Conservation (phyloP, 2,329 filamentous ascomycete species). For the Colletotrichum sp. region DNA sequence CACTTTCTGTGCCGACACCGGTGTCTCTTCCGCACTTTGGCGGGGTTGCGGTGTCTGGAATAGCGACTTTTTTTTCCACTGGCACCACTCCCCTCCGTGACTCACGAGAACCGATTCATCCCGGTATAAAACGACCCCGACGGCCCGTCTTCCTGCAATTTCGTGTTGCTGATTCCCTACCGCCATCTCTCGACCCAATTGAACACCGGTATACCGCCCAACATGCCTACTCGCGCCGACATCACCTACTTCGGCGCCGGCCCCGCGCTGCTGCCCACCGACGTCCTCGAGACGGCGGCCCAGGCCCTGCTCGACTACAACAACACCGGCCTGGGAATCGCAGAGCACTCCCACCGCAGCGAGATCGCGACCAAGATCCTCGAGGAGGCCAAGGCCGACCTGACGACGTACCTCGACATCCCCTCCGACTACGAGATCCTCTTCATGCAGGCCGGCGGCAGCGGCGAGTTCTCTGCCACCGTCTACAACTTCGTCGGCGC, state of each 20-base stretch:
- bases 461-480: constrained; percentile 82
- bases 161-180: background rate
- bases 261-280: constrained; percentile 83
- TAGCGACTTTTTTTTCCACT: constrained; percentile 13
- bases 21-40: constrained; percentile 14
- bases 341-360: constrained; percentile 90
- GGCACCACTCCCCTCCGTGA: constrained; percentile 9
- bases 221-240: constrained; percentile 75
- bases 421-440: constrained; percentile 87
- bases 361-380: constrained; percentile 80
- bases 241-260: constrained; percentile 91
- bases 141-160: background rate
- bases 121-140: background rate
- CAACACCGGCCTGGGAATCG: constrained; percentile 79
- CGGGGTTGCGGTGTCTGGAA: constrained; percentile 21
- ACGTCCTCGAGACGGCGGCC: constrained; percentile 79
- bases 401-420: constrained; percentile 78
- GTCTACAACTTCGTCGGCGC: constrained; percentile 84
- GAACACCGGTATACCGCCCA: background rate
- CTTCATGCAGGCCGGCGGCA: constrained; percentile 88
- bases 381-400: constrained; percentile 75
- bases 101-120: background rate
- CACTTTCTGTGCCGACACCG: constrained; percentile 18
- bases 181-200: background rate
- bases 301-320: constrained; percentile 83